phyloP scores from a whole-genome alignment of 768 basidiomycete species.

The Lanmaoa rubissima region DNA sequence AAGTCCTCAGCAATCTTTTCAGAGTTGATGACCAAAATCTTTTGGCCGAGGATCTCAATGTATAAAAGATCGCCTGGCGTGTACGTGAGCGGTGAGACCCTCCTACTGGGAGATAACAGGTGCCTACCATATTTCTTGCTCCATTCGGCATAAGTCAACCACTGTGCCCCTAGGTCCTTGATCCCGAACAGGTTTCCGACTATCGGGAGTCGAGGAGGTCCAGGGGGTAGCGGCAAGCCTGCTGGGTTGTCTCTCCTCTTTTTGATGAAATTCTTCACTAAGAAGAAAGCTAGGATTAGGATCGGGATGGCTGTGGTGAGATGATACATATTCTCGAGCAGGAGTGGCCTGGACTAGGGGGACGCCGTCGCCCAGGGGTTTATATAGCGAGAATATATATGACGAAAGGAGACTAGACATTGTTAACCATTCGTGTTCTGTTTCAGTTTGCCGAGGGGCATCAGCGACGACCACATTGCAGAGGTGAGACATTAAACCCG shows the following conservation, averaged over 20 bases:
- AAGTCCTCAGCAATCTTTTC: conserved; percentile 26
- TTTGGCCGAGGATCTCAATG: conserved; percentile 26
- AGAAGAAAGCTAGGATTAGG: not conserved
- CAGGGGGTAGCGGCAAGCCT: conserved; percentile 37
- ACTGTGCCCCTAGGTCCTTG: conserved; percentile 36
- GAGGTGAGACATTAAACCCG: conserved; percentile 8
- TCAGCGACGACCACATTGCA: not conserved
- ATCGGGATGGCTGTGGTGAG: conserved; percentile 5
- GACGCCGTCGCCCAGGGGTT: not conserved
- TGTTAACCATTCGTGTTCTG: not conserved
- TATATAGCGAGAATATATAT: conserved; percentile 1
- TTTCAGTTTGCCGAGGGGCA: conserved; percentile 10
- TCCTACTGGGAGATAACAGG: too few relatives aligned
- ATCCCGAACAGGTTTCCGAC: conserved; percentile 45
- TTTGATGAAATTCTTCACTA: not conserved
- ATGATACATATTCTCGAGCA: not conserved
- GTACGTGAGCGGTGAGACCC: too few relatives aligned
- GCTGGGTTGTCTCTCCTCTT: conserved; percentile 14
- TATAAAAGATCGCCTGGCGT: conserved; percentile 25
- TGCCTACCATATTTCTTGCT: conserved; percentile 39
- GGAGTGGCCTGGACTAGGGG: not conserved
- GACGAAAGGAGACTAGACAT: not conserved
- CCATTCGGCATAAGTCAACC: conserved; percentile 43
- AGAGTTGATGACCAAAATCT: conserved; percentile 25
- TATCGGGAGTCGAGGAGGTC: conserved; percentile 34